Base-by-base conservation (phyloP, 257 asterid species). In the Marsdenia floribunda region DNA sequence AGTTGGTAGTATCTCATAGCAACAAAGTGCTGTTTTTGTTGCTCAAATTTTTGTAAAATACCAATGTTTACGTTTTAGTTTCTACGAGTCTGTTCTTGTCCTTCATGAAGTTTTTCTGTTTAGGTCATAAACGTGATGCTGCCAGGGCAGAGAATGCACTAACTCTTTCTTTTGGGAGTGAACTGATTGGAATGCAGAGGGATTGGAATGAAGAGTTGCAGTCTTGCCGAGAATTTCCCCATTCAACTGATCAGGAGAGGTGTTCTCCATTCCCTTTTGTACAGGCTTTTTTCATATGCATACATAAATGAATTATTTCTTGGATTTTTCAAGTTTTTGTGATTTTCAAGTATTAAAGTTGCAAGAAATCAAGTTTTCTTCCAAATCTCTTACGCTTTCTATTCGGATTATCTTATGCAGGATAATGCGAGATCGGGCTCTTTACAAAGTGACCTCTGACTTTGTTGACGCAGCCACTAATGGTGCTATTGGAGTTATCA, bases 131-230 rank as follows among this genome's bases (percentile, higher is more conserved):
- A 70, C 97, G 97, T 81, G 97, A 94, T 87, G 97, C 95, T 67
- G 92, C 97, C 14, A 88, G 98, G 74, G 98, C 97, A 19, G 98
- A 94, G 79, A 87, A 87, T 85, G 90, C 96, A 35, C 60, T 90
- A 81, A 87, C 92, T 2, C 94, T 89, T 83, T 85, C 97, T 55
- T 94, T 94, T 83, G 97, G 98, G 83, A 89, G 97, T 78, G 98
- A 94, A 86, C 83, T 94, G 87, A 89, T 94, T 85, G 98, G 97
- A 53, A 92, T 94, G 97, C 97, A 92, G 86, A 89, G 98, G 77
- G 98, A 94, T 78, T 90, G 98, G 98, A 94, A 94, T 72, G 98
- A 94, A 83, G 98, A 94, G 79, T 75, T 92, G 84, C 98, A 94
- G 80, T 89, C 97, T 52, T 92, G 97, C 80, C 89, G 97, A 70